Base-by-base conservation (phyloP, 192 early-diverging fungal species). In the Coemansia sp. region DNA sequence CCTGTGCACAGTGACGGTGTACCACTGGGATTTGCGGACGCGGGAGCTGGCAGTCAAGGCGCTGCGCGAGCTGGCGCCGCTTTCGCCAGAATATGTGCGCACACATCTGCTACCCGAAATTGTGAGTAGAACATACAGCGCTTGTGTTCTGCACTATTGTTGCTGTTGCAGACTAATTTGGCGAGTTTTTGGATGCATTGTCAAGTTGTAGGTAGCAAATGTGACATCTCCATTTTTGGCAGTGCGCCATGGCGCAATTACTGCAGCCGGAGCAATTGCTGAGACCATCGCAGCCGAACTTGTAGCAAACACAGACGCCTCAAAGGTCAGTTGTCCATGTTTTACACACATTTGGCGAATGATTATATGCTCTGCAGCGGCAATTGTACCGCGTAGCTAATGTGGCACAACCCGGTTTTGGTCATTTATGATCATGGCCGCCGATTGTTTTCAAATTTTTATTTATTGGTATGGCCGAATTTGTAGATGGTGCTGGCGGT, bases 21-120 rank as follows among this genome's bases (percentile, higher is more conserved):
- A 80, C 38, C 95, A 99, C 63, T 99, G 97, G 97, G 95, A 99
- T 60, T 71, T 84, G 43, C 56, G 68, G 23, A 88, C 96, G 48
- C 85, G 97, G 6, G 83, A 85, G 14, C 73, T 96, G 25, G 90
- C 89, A 0, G 86, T 90, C 11, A 83, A 89, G 27, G 74, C 92
- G 1, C 73, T 98, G 62, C 75, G 78, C 8, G 77, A 69, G 19
- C 69, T 98, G 18, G 82, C 85, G 28, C 71, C 80, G 5, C 69
- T 89, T 10, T 85, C 84, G 25, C 63, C 88, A 7, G 77, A 74
- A 18, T 83, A 77, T 54, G 78, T 88, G 40, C 70, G 82, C 9
- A 54, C 62, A 2, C 64, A 35, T 7, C 79, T 87, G 35, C 64
- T 92, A 18, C 87, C 89, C 4, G 47, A 54, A 4, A 73, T 91